These are phyloP conservation scores for Cystobasidium slooffiae DNA, from an alignment of 1,284 basidiomycete genomes.

Conservation along the genomic window DNA sequence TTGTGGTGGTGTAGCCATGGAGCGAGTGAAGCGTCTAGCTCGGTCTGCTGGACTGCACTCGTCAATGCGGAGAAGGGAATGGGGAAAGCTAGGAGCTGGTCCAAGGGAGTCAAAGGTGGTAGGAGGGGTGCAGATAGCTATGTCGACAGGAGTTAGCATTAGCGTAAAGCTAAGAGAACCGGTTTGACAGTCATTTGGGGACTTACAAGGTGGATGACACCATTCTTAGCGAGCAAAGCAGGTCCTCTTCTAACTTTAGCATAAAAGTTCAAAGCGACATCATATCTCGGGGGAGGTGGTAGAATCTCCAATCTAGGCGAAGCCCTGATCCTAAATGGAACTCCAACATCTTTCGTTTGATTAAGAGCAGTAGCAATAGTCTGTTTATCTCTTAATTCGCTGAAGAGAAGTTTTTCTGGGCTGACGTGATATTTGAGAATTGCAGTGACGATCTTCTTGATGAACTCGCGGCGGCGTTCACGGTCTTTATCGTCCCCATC, in stretches of 20 bases:
- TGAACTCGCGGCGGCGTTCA: constrained; percentile 38
- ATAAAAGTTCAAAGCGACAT: constrained; percentile 45
- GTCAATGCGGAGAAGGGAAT: constrained; percentile 51
- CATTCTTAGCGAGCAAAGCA: constrained; percentile 54
- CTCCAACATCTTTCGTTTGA: constrained; percentile 35
- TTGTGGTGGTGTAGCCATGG: constrained; percentile 43
- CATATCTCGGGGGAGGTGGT: constrained; percentile 44
- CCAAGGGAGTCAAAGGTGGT: constrained; percentile 52
- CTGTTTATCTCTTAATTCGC: constrained; percentile 46
- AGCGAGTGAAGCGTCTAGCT: constrained; percentile 47
- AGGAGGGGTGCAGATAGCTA: constrained; percentile 48
- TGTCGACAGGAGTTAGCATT: constrained; percentile 44
- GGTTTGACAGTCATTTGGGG: neutral
- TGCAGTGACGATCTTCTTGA: constrained; percentile 47
- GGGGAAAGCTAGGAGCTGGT: constrained; percentile 52
- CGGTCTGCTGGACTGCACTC: constrained; percentile 51
- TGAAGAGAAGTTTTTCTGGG: constrained; percentile 14
- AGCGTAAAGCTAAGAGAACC: neutral
- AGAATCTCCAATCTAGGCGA: constrained; percentile 39
- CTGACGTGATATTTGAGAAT: constrained; percentile 43
- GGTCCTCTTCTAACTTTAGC: constrained; percentile 39
- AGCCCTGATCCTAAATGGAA: constrained; percentile 45
- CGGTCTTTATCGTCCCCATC: constrained; percentile 46
- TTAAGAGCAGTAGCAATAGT: constrained; percentile 47
- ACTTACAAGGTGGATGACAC: constrained; percentile 46